phyloP scores from a whole-genome alignment of 2,329 filamentous ascomycete genomes.

The Amphichorda felina region DNA sequence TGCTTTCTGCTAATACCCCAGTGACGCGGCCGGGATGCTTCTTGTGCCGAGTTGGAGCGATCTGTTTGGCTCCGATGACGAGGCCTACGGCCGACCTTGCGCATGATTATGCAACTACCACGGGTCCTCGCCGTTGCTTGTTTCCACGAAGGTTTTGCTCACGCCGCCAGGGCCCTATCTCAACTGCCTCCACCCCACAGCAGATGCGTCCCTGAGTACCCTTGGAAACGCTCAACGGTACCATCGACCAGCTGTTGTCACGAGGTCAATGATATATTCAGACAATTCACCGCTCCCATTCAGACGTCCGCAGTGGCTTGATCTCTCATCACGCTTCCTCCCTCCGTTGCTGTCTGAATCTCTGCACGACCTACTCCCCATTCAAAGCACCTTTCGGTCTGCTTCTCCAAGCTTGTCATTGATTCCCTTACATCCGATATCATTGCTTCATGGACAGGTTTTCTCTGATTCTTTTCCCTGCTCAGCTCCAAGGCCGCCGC shows the following conservation, averaged over 20 bases:
- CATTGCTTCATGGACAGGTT: too few relatives aligned
- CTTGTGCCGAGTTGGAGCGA: constrained; percentile 3
- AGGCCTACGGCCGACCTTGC: constrained; percentile 9
- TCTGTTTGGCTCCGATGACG: constrained; percentile 17
- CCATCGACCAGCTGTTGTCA: not conserved
- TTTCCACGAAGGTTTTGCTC: constrained; percentile 6
- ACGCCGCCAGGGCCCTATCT: not conserved
- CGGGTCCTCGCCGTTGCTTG: constrained; percentile 17
- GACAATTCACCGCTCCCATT: not conserved
- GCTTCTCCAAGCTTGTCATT: too few relatives aligned
- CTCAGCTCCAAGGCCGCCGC: not conserved
- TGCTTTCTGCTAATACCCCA: not conserved
- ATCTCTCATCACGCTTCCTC: constrained; percentile 21
- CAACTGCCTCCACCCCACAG: constrained; percentile 1
- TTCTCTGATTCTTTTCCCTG: not conserved
- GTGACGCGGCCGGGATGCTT: constrained; percentile 1
- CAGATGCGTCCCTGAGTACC: not conserved
- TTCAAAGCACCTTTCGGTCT: too few relatives aligned
- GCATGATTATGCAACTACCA: constrained; percentile 12
- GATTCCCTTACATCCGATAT: too few relatives aligned
- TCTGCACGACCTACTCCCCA: constrained; percentile 24
- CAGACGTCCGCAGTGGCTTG: not conserved
- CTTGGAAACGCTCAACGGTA: too few relatives aligned
- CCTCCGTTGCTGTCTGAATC: constrained; percentile 27
- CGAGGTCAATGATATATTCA: not conserved